Percentiles rank a stretch among this genome's conserved stretches.
phyloP scores from a whole-genome alignment of 768 basidiomycete genomes.

The Tephrocybe sp. region DNA sequence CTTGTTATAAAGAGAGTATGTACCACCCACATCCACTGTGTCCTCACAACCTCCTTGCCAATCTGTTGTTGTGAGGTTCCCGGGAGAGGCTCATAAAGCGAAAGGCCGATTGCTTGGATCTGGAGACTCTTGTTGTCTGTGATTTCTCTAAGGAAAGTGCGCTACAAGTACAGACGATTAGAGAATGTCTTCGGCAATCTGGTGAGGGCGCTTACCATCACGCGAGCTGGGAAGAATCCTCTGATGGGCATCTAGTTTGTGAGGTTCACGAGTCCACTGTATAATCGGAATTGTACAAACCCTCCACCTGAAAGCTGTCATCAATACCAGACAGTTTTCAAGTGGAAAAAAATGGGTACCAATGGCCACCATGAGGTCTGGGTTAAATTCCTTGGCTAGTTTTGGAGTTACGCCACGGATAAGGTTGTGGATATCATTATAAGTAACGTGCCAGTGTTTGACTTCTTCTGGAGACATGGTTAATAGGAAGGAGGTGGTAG shows the following conservation, averaged over 20 bases:
- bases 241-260: slow-evolving; percentile 33
- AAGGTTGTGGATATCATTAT: slow-evolving; percentile 91
- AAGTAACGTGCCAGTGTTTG: slow-evolving; percentile 71
- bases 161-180: slow-evolving; percentile 35
- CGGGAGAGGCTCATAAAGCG: slow-evolving; percentile 88
- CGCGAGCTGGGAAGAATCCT: slow-evolving; percentile 94
- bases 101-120: slow-evolving; percentile 95
- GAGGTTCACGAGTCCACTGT: slow-evolving; percentile 15
- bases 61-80: slow-evolving; percentile 72
- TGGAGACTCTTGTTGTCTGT: slow-evolving; percentile 76
- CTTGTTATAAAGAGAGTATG: slow-evolving; percentile 1
- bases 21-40: slow-evolving; percentile 87
- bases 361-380: slow-evolving; percentile 84
- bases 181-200: slow-evolving; percentile 4
- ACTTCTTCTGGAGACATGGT: slow-evolving; percentile 32
- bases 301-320: slow-evolving; percentile 60
- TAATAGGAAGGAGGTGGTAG: background rate
- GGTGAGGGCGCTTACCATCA: slow-evolving; percentile 50
- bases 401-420: slow-evolving; percentile 64
- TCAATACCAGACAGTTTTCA: slow-evolving; percentile 6
- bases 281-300: slow-evolving; percentile 43
- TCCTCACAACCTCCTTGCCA: slow-evolving; percentile 84
- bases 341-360: slow-evolving; percentile 35
- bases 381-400: slow-evolving; percentile 79
- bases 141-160: slow-evolving; percentile 79